Evolutionary conservation across 2,329 filamentous ascomycete species (phyloP).

Genomic region (Phialocephala sp.): DNA sequence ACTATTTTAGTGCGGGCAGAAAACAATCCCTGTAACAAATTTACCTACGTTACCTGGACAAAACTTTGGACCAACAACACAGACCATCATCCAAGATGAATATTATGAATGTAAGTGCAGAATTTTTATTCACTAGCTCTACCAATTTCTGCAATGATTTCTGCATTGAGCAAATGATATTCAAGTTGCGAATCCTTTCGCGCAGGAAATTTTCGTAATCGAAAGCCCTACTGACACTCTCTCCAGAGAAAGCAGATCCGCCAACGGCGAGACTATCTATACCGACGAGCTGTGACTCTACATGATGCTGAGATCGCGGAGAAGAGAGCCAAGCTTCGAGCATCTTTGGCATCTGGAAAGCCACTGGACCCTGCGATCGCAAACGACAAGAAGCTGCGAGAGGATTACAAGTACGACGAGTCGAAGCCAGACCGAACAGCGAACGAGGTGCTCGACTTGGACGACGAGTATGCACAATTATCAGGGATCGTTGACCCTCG

Average conservation of each 20-base stretch:
- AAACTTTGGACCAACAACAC: constrained; percentile 14
- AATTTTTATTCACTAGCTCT: neutral
- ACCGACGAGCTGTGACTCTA: constrained; percentile 84
- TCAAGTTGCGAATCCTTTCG: neutral
- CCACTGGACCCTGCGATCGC: constrained; percentile 82
- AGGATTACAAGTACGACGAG: constrained; percentile 95
- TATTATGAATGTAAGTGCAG: constrained; percentile 38
- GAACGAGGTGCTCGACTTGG: constrained; percentile 74
- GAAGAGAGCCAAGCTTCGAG: constrained; percentile 85
- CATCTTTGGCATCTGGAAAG: constrained; percentile 87
- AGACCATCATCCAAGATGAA: constrained; percentile 30
- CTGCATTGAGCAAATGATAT: neutral
- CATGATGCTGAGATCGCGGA: constrained; percentile 92
- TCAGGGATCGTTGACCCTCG: constrained; percentile 91
- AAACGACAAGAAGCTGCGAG: constrained; percentile 81
- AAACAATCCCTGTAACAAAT: constrained; percentile 30
- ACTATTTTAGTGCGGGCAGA: constrained; percentile 30
- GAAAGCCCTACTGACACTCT: constrained; percentile 24
- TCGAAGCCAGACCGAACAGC: constrained; percentile 70
- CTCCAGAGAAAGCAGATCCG: constrained; percentile 72
- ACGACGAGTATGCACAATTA: constrained; percentile 89
- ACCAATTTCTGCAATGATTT: neutral
- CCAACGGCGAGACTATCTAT: constrained; percentile 86
- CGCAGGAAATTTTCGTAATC: constrained; percentile 1
- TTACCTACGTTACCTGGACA: constrained; percentile 25